phyloP scores from a whole-genome alignment of 1,284 basidiomycete genomes.

The Phylloboletellus chloephorus region DNA sequence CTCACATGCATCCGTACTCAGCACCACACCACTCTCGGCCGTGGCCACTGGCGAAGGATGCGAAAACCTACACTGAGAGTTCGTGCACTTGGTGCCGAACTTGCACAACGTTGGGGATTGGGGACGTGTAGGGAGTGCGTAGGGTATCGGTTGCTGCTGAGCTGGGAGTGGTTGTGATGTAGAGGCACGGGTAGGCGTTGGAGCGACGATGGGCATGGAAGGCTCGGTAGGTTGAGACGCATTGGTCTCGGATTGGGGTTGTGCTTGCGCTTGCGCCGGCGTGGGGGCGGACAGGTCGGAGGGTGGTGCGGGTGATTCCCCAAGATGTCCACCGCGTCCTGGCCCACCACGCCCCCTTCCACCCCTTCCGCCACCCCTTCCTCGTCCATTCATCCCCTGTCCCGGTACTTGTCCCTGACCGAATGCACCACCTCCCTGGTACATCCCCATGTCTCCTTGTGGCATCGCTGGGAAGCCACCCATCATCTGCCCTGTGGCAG shows the following conservation, averaged over 20 bases:
- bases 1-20: conserved; percentile 86
- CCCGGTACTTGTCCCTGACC: conserved; percentile 34
- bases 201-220: conserved; percentile 33
- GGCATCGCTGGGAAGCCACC: conserved; percentile 50
- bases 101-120: conserved; percentile 87
- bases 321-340: conserved; percentile 26
- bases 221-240: conserved; percentile 20
- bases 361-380: conserved; percentile 37
- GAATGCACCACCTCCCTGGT: conserved; percentile 34
- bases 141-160: conserved; percentile 39
- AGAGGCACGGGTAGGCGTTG: conserved; percentile 31
- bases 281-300: conserved; percentile 23
- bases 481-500: conserved; percentile 48
- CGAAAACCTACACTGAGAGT: conserved; percentile 79
- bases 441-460: conserved; percentile 52
- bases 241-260: conserved; percentile 31
- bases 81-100: conserved; percentile 83
- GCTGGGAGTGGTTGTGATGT: conserved; percentile 28
- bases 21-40: conserved; percentile 84
- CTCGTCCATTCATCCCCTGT: conserved; percentile 29
- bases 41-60: conserved; percentile 93
- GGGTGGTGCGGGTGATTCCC: conserved; percentile 22
- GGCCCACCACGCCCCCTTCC: conserved; percentile 34
- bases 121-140: conserved; percentile 65
- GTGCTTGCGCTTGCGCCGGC: conserved; percentile 19